Percentiles rank a stretch among this genome's conserved stretches.
Evolutionary conservation across 805 yeast species (phyloP).

Genomic region (Kazachstania psychrophila): DNA sequence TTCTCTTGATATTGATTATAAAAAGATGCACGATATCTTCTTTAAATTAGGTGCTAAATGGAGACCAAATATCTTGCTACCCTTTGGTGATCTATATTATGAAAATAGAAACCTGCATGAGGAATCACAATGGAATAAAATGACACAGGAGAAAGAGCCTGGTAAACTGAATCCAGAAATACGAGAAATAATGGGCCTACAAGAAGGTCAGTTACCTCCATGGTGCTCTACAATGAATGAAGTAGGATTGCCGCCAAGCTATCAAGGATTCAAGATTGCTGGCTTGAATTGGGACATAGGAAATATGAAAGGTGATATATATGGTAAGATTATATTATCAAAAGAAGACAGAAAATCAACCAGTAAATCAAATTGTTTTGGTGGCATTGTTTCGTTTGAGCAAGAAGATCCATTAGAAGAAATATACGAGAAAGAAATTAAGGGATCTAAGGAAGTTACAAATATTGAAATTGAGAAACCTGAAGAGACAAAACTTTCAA

Average conservation of each 20-base stretch:
- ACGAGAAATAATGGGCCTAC: constrained; percentile 60
- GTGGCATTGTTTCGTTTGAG: constrained; percentile 24
- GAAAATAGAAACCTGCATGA: constrained; percentile 64
- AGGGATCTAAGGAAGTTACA: neutral
- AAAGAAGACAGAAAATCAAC: constrained; percentile 3
- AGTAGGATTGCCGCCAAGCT: constrained; percentile 78
- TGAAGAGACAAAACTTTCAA: constrained; percentile 1
- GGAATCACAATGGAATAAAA: constrained; percentile 27
- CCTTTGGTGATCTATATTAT: constrained; percentile 67
- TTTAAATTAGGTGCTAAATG: constrained; percentile 58
- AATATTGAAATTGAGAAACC: too few species aligned
- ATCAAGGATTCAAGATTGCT: constrained; percentile 54
- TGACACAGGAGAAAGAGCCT: constrained; percentile 42
- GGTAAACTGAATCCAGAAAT: constrained; percentile 58
- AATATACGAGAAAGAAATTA: neutral
- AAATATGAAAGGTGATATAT: constrained; percentile 29
- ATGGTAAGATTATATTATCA: constrained; percentile 19
- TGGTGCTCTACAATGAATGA: constrained; percentile 67
- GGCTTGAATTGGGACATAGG: constrained; percentile 39
- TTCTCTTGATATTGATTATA: constrained; percentile 75
- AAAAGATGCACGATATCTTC: constrained; percentile 74
- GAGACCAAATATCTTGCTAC: constrained; percentile 52
- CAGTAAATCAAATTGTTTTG: constrained; percentile 22
- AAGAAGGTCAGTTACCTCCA: constrained; percentile 54
- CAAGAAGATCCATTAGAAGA: constrained; percentile 13